Conservation (phyloP, 1,139 yeast genomes). For the Lodderomyces theae region DNA sequence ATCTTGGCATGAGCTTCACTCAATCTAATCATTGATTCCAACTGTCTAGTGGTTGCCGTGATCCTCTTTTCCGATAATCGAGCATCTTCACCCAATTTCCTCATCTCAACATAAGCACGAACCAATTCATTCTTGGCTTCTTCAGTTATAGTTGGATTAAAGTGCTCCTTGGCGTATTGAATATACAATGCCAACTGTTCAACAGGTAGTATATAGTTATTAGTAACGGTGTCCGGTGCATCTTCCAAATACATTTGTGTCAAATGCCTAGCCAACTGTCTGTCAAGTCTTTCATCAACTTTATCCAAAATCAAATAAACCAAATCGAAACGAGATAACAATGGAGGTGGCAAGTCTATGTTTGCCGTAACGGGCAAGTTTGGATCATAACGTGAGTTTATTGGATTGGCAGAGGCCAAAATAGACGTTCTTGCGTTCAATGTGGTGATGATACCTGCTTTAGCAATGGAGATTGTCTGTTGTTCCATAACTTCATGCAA, state of each 20-base stretch:
- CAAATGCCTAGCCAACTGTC: slow-evolving; percentile 84
- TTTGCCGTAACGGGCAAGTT: slow-evolving; percentile 89
- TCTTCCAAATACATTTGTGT: slow-evolving; percentile 93
- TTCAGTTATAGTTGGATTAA: slow-evolving; percentile 71
- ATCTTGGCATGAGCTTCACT: slow-evolving; percentile 97
- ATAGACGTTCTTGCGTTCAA: slow-evolving; percentile 94
- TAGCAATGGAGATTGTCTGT: slow-evolving; percentile 95
- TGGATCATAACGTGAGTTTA: slow-evolving; percentile 92
- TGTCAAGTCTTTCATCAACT: slow-evolving; percentile 82
- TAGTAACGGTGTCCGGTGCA: slow-evolving; percentile 68
- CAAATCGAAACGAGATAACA: slow-evolving; percentile 89
- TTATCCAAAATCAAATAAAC: slow-evolving; percentile 90
- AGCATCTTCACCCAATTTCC: slow-evolving; percentile 90
- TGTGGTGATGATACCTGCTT: slow-evolving; percentile 97
- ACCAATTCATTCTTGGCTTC: slow-evolving; percentile 86
- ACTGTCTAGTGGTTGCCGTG: slow-evolving; percentile 96
- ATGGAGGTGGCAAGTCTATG: slow-evolving; percentile 94
- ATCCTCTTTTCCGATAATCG: slow-evolving; percentile 85
- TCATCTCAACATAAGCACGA: slow-evolving; percentile 88
- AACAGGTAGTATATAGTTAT: slow-evolving; percentile 69
- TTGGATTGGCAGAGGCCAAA: slow-evolving; percentile 97
- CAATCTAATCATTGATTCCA: slow-evolving; percentile 92
- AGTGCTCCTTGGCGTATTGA: slow-evolving; percentile 85
- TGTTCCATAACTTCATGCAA: slow-evolving; percentile 99
- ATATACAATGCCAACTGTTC: slow-evolving; percentile 86